Conservation (phyloP, 345 rosid genomes). For the Boechera stricta region DNA sequence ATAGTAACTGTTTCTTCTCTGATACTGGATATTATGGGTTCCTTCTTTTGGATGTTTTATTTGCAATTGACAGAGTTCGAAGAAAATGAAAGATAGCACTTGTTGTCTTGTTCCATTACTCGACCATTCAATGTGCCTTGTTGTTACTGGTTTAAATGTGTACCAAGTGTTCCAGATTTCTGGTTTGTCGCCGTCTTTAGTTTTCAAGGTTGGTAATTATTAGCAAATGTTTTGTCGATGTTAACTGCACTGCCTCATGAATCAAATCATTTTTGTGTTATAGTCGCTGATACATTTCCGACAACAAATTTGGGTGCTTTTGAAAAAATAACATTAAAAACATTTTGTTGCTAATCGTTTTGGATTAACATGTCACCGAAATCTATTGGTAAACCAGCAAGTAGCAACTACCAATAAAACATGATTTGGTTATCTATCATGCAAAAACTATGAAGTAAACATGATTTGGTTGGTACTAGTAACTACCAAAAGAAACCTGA, state of each 20-base stretch:
- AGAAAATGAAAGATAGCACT: background rate
- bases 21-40: conserved; percentile 27
- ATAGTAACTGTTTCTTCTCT: conserved; percentile 15
- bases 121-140: conserved; percentile 1
- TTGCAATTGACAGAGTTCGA: background rate
- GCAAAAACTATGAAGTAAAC: background rate
- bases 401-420: background rate
- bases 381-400: background rate
- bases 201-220: background rate
- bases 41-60: conserved; percentile 2
- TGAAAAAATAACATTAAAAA: background rate
- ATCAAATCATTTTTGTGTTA: background rate
- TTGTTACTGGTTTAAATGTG: background rate
- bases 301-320: background rate
- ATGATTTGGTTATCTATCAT: background rate
- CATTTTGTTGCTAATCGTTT: background rate
- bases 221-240: background rate
- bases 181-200: background rate
- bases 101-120: conserved; percentile 9
- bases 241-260: background rate
- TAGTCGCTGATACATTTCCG: background rate
- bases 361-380: background rate
- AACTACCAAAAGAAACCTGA: background rate
- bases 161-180: conserved; percentile 6
- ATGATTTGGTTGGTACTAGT: background rate